Evolutionary conservation across 75 land plant species (phyloP), one percentile per base, ranked within the genome.

Genomic region (Picea glauca): DNA sequence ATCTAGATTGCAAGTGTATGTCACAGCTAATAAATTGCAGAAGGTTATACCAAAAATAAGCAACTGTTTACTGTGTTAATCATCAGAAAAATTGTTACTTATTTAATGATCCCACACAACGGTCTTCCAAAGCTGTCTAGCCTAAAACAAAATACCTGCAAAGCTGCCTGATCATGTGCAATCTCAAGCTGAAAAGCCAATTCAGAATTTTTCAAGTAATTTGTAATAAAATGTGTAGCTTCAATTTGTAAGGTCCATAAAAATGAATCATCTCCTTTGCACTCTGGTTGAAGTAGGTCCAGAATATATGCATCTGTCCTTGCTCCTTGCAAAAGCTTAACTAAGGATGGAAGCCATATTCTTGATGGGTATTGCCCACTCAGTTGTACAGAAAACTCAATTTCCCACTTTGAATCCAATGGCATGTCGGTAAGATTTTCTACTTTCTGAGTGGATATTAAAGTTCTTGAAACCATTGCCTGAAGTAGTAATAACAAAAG

Each of bases 291-390:
- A 63, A 82, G 7, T 46, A 72, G 58, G 38, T 77, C 76, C 33
- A 50, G 67, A 26, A 38, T 1, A 17, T 56, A 23, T 59, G 73
- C 58, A 78, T 59, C 82, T 20, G 17, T 57, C 64, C 78, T 56
- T 2, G 80, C 60, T 58, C 78, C 62, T 58, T 84, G 61, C 60
- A 90, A 80, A 67, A 93, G 75, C 56, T 76, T 76, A 35, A 88
- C 94, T 11, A 93, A 60, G 18, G 92, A 88, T 17, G 91, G 87
- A 81, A 93, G 83, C 91, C 96, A 89, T 54, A 82, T 83, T 54
- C 14, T 64, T 60, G 87, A 83, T 23, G 85, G 78, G 77, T 89
- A 96, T 78, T 92, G 88, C 80, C 80, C 83, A 83, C 86, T 88
- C 21, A 93, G 30, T 76, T 88, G 83, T 73, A 86, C 31, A 38